phyloP scores from a whole-genome alignment of 23 red algal genomes.

The Gracilaria gracilis region DNA sequence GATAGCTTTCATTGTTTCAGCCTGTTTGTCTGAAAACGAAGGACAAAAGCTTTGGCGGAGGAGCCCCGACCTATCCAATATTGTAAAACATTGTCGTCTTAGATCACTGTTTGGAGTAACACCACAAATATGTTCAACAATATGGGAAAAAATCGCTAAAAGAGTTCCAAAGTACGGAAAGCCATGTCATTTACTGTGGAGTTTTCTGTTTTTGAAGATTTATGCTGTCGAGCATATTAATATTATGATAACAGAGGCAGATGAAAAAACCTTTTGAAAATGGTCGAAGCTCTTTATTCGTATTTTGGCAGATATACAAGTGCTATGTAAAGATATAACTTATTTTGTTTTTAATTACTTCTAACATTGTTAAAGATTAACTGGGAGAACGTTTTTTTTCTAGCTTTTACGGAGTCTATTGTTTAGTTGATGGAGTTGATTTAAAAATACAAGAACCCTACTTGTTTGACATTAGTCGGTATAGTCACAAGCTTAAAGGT shows the following conservation, averaged over 20 bases:
- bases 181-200: not conserved
- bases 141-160: too few relatives aligned
- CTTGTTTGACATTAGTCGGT: constrained; percentile 1
- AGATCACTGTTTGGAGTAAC: too few relatives aligned
- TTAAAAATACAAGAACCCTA: constrained; percentile 17
- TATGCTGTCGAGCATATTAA: constrained; percentile 38
- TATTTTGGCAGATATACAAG: not conserved
- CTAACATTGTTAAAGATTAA: not conserved
- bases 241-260: not conserved
- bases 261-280: constrained; percentile 36
- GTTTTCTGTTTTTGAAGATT: constrained; percentile 7
- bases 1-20: too few relatives aligned
- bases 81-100: too few relatives aligned
- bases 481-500: constrained; percentile 41
- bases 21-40: too few relatives aligned
- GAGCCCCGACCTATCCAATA: too few relatives aligned
- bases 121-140: too few relatives aligned
- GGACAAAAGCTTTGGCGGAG: too few relatives aligned
- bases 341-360: not conserved
- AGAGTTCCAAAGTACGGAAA: not conserved
- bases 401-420: not conserved
- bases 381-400: not conserved
- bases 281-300: not conserved
- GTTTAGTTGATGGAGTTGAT: constrained; percentile 41
- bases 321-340: not conserved